phyloP scores from a whole-genome alignment of 2,329 filamentous ascomycete genomes.

The Nemania sp. region DNA sequence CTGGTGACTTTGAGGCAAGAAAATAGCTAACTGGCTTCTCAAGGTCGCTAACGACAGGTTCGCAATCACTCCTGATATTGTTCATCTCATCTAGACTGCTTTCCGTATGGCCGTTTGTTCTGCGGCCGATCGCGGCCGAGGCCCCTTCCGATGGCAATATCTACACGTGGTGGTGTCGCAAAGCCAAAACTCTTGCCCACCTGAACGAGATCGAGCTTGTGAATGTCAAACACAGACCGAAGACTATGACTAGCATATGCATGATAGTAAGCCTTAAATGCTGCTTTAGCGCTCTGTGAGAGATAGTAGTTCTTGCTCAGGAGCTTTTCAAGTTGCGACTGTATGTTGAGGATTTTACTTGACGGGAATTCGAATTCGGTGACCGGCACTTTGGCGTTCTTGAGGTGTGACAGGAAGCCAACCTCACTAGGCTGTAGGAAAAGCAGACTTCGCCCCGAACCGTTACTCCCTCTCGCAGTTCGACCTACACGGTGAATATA shows the following conservation, averaged over 20 bases:
- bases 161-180: conserved; percentile 70
- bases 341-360: conserved; percentile 88
- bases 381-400: conserved; percentile 84
- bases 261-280: conserved; percentile 78
- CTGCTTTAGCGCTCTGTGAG: conserved; percentile 73
- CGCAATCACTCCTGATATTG: neutral
- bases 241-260: conserved; percentile 83
- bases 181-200: conserved; percentile 87
- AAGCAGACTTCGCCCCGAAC: conserved; percentile 85
- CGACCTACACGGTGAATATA: conserved; percentile 81
- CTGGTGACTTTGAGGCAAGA: neutral
- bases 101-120: neutral
- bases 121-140: neutral
- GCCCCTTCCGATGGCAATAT: conserved; percentile 1
- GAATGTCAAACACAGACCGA: conserved; percentile 67
- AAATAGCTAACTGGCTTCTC: neutral
- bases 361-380: conserved; percentile 95
- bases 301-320: conserved; percentile 96
- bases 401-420: conserved; percentile 88
- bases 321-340: conserved; percentile 90
- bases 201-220: conserved; percentile 68
- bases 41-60: neutral
- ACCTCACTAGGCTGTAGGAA: conserved; percentile 92
- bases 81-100: neutral
- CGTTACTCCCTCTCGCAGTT: conserved; percentile 82